A percentile compares a stretch with the other conserved stretches of the same genome.
These are phyloP conservation scores for Xylaria sp. DNA, from an alignment of 2,329 filamentous ascomycete genomes.

Conservation along the genomic window DNA sequence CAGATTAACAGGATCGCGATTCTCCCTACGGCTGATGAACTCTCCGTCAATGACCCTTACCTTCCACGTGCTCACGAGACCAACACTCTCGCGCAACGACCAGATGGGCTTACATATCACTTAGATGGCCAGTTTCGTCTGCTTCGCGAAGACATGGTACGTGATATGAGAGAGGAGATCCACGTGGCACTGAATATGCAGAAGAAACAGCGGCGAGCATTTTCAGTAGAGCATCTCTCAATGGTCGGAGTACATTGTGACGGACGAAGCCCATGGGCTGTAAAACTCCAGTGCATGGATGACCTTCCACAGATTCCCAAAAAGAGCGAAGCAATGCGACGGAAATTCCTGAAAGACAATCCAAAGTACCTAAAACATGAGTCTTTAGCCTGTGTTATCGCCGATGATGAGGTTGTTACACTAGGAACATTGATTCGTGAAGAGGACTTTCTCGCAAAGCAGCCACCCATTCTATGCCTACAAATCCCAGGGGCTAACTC, in stretches of 20 bases:
- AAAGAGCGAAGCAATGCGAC: conserved; percentile 12
- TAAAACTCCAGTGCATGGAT: conserved; percentile 23
- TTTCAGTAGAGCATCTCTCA: conserved; percentile 19
- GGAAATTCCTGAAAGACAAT: conserved; percentile 30
- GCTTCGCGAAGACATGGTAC: conserved; percentile 76
- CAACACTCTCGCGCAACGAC: conserved; percentile 55
- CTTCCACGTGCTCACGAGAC: conserved; percentile 61
- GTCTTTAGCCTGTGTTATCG: conserved; percentile 26
- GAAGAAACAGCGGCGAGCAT: conserved; percentile 56
- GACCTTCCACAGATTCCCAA: conserved; percentile 26
- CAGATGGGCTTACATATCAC: conserved; percentile 59
- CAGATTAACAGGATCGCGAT: conserved; percentile 72
- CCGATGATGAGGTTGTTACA: conserved; percentile 19
- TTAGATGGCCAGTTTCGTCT: conserved; percentile 78
- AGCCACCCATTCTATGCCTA: conserved; percentile 30
- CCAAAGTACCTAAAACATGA: conserved; percentile 33
- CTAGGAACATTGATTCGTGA: conserved; percentile 60
- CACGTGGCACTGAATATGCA: conserved; percentile 55
- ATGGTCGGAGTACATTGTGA: conserved; percentile 22
- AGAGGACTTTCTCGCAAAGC: conserved; percentile 19
- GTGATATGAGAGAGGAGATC: conserved; percentile 69
- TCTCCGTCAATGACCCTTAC: conserved; percentile 66
- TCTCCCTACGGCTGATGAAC: conserved; percentile 73
- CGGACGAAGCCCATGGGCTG: conserved; percentile 19
- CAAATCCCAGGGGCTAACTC: conserved; percentile 24